A percentile compares a stretch with the other conserved stretches of the same genome.
phyloP scores from a whole-genome alignment of 1,284 basidiomycete genomes.

The Malassezia sympodialis region DNA sequence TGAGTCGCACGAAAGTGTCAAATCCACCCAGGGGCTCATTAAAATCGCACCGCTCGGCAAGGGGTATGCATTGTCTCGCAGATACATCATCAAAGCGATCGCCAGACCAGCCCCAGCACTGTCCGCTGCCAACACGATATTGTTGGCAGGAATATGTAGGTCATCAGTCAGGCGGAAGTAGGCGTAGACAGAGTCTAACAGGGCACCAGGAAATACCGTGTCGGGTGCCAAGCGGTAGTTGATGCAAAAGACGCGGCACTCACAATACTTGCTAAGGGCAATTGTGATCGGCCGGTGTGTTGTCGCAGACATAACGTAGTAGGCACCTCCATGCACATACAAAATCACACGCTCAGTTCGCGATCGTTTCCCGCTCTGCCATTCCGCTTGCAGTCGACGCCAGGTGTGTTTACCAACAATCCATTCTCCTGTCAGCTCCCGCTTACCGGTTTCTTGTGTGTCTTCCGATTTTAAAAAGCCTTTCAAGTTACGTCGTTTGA shows the following conservation, averaged over 20 bases:
- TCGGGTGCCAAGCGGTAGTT: slow-evolving; percentile 95
- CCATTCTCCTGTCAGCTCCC: slow-evolving; percentile 90
- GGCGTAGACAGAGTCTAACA: slow-evolving; percentile 78
- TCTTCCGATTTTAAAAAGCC: slow-evolving; percentile 70
- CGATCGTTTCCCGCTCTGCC: slow-evolving; percentile 49
- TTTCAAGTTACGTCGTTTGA: slow-evolving; percentile 62
- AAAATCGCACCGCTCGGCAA: slow-evolving; percentile 45
- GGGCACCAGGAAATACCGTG: slow-evolving; percentile 79
- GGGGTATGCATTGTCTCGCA: slow-evolving; percentile 51
- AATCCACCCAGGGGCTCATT: slow-evolving; percentile 53
- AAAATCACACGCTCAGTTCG: slow-evolving; percentile 71
- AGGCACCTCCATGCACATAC: slow-evolving; percentile 93
- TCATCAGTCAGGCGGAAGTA: slow-evolving; percentile 82
- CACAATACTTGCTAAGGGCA: slow-evolving; percentile 76
- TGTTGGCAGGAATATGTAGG: slow-evolving; percentile 67
- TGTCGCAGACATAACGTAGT: slow-evolving; percentile 87
- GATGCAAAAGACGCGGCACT: slow-evolving; percentile 88
- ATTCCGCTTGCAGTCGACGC: slow-evolving; percentile 75
- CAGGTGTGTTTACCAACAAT: slow-evolving; percentile 83
- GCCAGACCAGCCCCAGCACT: slow-evolving; percentile 83
- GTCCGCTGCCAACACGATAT: slow-evolving; percentile 64
- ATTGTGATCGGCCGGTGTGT: slow-evolving; percentile 86
- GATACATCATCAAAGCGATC: slow-evolving; percentile 79
- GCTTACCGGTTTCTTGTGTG: slow-evolving; percentile 59
- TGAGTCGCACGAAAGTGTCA: slow-evolving; percentile 90